Base-by-base conservation (phyloP, 768 basidiomycete species). In the Suillus placidus region DNA sequence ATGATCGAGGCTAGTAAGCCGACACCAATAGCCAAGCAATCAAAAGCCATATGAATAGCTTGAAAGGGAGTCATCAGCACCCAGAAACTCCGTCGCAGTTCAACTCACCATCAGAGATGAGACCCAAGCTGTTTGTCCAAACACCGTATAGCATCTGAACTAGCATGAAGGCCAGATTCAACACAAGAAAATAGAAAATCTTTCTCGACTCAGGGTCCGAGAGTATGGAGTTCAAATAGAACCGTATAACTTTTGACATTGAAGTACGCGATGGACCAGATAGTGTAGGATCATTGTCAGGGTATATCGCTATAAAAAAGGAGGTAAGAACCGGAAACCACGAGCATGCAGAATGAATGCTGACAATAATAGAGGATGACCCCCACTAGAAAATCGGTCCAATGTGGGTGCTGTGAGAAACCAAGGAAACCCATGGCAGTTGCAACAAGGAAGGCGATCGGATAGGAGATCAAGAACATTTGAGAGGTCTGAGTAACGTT, bases 21-120 rank as follows among this genome's bases (percentile, higher is more conserved):
- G 61, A 99, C 93, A 0, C 88, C 95, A 61, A 99, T 94, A 0
- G 97, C 97, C 86, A 98, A 88, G 73, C 97, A 99, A 79, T 99
- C 97, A 71, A 99, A 99, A 13, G 95, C 94, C 97, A 99, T 99
- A 74, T 99, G 97, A 43, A 99, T 99, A 26, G 97, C 97, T 99
- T 69, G 23, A 20, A 55, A 12, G 20, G 38, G 20, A 6, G 64
- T 52, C 61, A 9, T 68, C 60, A 65, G 10, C 57, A 62, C 51
- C 13, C 60, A 64, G 20, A 37, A 55, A 64, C 23, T n/a, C 37
- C 7, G 14, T n/a, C 49, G 20, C 35, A 23, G 5, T 30, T 51
- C 51, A n/a, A 73, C 86, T 71, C 68, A 97, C 97, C 96, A 74
- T 99, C 97, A 12, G 95, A 97, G 64, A 99, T 99, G 42, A 99